Conservation (phyloP, 805 yeast species). For the Ogataea zsoltii region DNA sequence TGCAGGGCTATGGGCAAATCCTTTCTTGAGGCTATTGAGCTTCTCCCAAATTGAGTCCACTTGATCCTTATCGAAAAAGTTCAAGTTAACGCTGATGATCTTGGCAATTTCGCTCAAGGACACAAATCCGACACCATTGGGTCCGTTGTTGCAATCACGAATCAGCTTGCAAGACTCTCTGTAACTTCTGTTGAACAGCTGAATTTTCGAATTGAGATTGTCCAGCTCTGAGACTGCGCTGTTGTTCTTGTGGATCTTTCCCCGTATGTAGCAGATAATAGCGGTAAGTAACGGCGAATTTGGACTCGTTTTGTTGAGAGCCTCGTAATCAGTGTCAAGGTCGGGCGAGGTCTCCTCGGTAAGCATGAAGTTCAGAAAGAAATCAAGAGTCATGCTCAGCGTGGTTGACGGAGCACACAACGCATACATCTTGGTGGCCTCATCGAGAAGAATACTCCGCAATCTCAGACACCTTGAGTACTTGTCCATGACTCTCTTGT, state of each 20-base stretch:
- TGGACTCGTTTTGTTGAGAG: constrained; percentile 12
- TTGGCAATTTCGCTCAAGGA: constrained; percentile 11
- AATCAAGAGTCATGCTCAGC: constrained; percentile 12
- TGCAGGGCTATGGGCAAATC: not conserved
- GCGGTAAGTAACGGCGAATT: constrained; percentile 29
- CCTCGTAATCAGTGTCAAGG: not conserved
- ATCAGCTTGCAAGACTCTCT: constrained; percentile 13
- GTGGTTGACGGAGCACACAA: constrained; percentile 7
- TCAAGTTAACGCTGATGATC: constrained; percentile 8
- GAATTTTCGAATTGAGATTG: constrained; percentile 20
- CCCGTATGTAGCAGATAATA: constrained; percentile 26
- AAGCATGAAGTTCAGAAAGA: constrained; percentile 9
- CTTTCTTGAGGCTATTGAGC: constrained; percentile 1
- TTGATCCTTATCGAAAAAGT: constrained; percentile 13
- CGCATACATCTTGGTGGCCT: constrained; percentile 13
- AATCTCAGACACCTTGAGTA: constrained; percentile 21
- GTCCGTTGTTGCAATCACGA: constrained; percentile 1
- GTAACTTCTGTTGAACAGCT: constrained; percentile 21
- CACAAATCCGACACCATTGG: constrained; percentile 12
- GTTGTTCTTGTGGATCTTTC: constrained; percentile 14
- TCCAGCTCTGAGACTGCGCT: constrained; percentile 17
- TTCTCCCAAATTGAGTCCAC: constrained; percentile 1
- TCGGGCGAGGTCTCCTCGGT: not conserved
- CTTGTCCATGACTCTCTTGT: constrained; percentile 21
- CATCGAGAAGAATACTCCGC: constrained; percentile 18